Evolutionary conservation across 768 basidiomycete genomes (phyloP).

Genomic region (Serendipita sp.): DNA sequence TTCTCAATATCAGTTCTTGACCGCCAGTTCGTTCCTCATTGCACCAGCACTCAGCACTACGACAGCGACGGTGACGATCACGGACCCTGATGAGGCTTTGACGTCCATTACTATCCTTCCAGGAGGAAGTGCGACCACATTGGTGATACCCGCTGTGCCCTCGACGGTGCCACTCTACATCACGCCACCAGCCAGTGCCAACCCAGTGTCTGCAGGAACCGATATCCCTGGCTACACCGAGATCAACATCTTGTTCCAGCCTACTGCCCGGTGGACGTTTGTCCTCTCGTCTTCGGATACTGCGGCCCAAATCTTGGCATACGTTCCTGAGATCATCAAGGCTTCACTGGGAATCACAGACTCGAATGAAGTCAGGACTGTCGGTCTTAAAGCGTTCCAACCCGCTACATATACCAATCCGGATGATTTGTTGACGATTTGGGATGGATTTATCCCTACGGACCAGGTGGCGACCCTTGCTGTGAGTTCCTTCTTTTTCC

Average conservation of each 20-base stretch:
- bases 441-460: constrained; percentile 50
- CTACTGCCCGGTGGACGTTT: constrained; percentile 47
- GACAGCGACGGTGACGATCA: constrained; percentile 13
- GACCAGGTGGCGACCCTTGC: constrained; percentile 42
- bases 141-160: constrained; percentile 31
- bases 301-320: constrained; percentile 63
- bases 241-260: constrained; percentile 51
- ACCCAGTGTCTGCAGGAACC: constrained; percentile 12
- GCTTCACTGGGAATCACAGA: constrained; percentile 27
- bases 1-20: not conserved
- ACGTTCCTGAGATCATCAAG: constrained; percentile 37
- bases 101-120: constrained; percentile 19
- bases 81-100: constrained; percentile 25
- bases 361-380: constrained; percentile 26
- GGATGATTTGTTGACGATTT: constrained; percentile 53
- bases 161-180: constrained; percentile 45
- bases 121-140: constrained; percentile 15
- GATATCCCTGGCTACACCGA: constrained; percentile 28
- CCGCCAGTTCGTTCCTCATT: not conserved
- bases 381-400: constrained; percentile 53
- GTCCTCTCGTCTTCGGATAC: constrained; percentile 43
- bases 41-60: not conserved
- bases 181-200: constrained; percentile 24
- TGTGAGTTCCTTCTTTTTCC: constrained; percentile 12
- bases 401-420: constrained; percentile 39